A percentile compares a stretch with the other conserved stretches of the same genome.
These are phyloP conservation scores for Stenocarpella maydis DNA, from an alignment of 2,329 filamentous ascomycete species.

Conservation along the genomic window DNA sequence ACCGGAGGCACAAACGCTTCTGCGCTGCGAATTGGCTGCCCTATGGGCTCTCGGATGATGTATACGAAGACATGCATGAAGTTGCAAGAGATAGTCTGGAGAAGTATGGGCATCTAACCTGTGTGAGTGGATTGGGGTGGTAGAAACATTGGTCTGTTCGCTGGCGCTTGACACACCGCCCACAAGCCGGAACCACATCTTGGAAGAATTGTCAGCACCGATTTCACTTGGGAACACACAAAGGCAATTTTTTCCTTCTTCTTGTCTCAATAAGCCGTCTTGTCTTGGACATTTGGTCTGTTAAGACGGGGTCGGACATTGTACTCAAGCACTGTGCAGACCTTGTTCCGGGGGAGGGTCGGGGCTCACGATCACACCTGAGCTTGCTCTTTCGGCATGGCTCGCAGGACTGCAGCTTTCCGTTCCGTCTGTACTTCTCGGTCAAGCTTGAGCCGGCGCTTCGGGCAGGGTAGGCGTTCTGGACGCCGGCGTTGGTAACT, in stretches of 20 bases:
- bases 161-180: constrained; percentile 44
- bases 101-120: constrained; percentile 27
- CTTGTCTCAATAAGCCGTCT: background rate
- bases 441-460: constrained; percentile 38
- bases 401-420: constrained; percentile 47
- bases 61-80: background rate
- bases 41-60: background rate
- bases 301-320: background rate
- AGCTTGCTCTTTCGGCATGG: constrained; percentile 47
- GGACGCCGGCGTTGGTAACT: constrained; percentile 30
- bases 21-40: background rate
- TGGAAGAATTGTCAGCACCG: background rate
- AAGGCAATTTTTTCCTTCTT: background rate
- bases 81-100: background rate
- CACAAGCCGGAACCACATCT: constrained; percentile 45
- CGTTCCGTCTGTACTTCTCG: constrained; percentile 46
- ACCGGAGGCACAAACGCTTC: background rate
- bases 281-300: background rate
- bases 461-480: constrained; percentile 31
- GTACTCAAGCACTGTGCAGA: background rate
- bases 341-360: background rate
- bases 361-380: constrained; percentile 42
- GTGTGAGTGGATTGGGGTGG: constrained; percentile 45
- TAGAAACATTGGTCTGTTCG: constrained; percentile 45
- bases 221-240: background rate